These are phyloP conservation scores for Kuraishia floccosa DNA, from an alignment of 805 yeast species.

Conservation along the genomic window DNA sequence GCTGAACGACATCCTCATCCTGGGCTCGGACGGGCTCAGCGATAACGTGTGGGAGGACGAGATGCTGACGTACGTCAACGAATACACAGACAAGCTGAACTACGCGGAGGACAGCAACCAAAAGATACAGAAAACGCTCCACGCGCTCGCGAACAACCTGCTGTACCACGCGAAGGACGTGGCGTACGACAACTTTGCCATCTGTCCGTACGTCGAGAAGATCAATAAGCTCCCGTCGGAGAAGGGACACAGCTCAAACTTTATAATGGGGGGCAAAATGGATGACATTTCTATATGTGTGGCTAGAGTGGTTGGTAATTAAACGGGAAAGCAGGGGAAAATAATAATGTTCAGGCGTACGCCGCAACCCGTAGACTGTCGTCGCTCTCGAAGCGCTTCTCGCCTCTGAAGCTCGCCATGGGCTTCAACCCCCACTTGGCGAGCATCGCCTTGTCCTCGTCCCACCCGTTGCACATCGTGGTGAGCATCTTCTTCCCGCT, in stretches of 20 bases:
- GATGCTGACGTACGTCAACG: slow-evolving; percentile 24
- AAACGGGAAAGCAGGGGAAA: background rate
- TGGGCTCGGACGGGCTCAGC: slow-evolving; percentile 43
- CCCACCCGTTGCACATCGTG: slow-evolving; percentile 79
- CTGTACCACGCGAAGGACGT: slow-evolving; percentile 31
- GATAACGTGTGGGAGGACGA: slow-evolving; percentile 42
- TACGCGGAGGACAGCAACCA: too few relatives aligned
- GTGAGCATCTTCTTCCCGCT: slow-evolving; percentile 77
- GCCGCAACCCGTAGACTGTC: too few relatives aligned
- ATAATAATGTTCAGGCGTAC: too few relatives aligned
- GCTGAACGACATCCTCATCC: slow-evolving; percentile 28
- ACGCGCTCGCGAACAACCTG: slow-evolving; percentile 26
- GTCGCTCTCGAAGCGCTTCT: background rate
- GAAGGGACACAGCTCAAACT: slow-evolving; percentile 7
- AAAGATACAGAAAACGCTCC: slow-evolving; percentile 20
- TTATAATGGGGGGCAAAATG: slow-evolving; percentile 38
- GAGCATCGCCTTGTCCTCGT: slow-evolving; percentile 63
- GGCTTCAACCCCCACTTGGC: slow-evolving; percentile 58
- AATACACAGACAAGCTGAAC: slow-evolving; percentile 21
- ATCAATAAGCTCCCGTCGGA: slow-evolving; percentile 28
- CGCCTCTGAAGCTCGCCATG: slow-evolving; percentile 31
- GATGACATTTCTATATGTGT: slow-evolving; percentile 44
- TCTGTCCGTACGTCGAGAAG: slow-evolving; percentile 41
- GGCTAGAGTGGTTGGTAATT: slow-evolving; percentile 24
- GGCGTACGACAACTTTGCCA: slow-evolving; percentile 41